A percentile compares a stretch with the other conserved stretches of the same genome.
phyloP scores from a whole-genome alignment of 371 early-diverging fungal species.

The Batkoa obscura region DNA sequence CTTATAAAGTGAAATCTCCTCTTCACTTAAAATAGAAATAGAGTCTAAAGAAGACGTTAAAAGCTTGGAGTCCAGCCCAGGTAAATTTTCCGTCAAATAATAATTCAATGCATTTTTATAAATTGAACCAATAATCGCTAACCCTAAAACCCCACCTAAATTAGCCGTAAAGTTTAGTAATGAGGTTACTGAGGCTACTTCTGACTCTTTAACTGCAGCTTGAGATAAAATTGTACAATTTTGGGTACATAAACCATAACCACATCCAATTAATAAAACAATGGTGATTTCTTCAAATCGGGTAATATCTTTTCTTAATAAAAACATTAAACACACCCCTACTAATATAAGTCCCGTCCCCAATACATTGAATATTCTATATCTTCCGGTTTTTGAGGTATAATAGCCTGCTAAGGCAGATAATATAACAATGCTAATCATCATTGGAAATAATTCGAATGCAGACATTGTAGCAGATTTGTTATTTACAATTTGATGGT shows the following conservation, averaged over 20 bases:
- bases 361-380: conserved; percentile 16
- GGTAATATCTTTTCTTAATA: background rate
- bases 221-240: conserved; percentile 2
- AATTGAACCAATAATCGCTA: background rate
- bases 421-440: conserved; percentile 17
- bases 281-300: background rate
- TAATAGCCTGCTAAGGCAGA: conserved; percentile 13
- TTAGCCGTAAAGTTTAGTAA: background rate
- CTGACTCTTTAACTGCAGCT: background rate
- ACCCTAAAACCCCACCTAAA: background rate
- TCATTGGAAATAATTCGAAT: conserved; percentile 31
- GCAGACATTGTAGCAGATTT: conserved; percentile 32
- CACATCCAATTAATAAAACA: background rate
- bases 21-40: background rate
- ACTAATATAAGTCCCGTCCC: conserved; percentile 21
- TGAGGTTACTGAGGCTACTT: background rate
- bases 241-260: background rate
- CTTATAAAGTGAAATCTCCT: background rate
- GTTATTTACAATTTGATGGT: conserved; percentile 35
- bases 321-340: conserved; percentile 17
- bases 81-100: background rate
- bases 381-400: conserved; percentile 15
- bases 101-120: background rate
- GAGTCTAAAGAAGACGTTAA: background rate
- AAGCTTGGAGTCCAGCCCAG: background rate